Evolutionary conservation across 352 stramenopile species (phyloP).

Genomic region (Pythium dissotocum): DNA sequence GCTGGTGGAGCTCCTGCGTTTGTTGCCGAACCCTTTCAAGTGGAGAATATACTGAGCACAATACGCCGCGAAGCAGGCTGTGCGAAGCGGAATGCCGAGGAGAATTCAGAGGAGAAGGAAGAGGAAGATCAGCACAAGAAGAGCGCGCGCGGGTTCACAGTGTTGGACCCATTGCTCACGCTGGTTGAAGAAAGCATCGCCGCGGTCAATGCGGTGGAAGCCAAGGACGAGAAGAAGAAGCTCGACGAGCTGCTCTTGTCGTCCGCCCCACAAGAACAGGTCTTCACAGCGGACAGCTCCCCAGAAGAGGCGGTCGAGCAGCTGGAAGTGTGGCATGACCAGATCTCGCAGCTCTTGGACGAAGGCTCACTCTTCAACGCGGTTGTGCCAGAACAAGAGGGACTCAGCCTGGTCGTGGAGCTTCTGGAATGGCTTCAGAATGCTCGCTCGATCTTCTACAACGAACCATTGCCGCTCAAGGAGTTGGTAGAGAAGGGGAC

Average conservation of each 20-base stretch:
- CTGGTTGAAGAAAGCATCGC: conserved; percentile 71
- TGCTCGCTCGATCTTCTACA: conserved; percentile 78
- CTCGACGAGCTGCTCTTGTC: conserved; percentile 54
- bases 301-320: conserved; percentile 70
- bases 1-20: neutral
- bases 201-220: conserved; percentile 60
- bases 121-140: conserved; percentile 22
- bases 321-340: conserved; percentile 69
- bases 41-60: conserved; percentile 60
- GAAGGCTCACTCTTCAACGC: conserved; percentile 73
- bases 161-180: conserved; percentile 58
- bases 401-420: conserved; percentile 48
- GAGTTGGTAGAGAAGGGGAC: conserved; percentile 59
- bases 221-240: conserved; percentile 68
- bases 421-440: conserved; percentile 79
- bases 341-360: conserved; percentile 55
- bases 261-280: conserved; percentile 28
- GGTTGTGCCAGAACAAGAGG: conserved; percentile 56
- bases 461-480: conserved; percentile 64
- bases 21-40: conserved; percentile 31
- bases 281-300: conserved; percentile 17
- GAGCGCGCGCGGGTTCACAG: conserved; percentile 27
- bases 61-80: conserved; percentile 75
- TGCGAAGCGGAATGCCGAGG: conserved; percentile 27
- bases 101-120: conserved; percentile 18